These are phyloP conservation scores for Phytophthora citrophthora DNA, from an alignment of 352 stramenopile genomes.

Conservation along the genomic window DNA sequence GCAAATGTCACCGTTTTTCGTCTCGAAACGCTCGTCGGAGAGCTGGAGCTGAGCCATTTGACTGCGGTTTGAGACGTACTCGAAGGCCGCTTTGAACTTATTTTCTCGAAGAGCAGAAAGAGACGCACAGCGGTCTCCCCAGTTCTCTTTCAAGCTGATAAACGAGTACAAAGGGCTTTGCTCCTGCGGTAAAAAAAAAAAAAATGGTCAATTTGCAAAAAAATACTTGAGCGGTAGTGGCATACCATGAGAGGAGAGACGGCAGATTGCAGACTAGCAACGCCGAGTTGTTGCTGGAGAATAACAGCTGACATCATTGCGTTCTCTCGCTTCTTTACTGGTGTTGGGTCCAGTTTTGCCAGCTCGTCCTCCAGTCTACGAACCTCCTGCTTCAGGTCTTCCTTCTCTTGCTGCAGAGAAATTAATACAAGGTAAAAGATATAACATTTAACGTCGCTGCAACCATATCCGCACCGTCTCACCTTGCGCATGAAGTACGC, in stretches of 20 bases:
- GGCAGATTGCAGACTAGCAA: background rate
- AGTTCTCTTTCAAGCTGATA: slow-evolving; percentile 12
- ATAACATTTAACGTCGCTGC: background rate
- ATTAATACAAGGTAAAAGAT: background rate
- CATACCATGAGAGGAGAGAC: background rate
- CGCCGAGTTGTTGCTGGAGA: background rate
- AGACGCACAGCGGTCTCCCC: slow-evolving; percentile 10
- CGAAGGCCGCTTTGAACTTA: slow-evolving; percentile 24
- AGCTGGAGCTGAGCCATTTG: background rate
- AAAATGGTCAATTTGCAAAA: background rate
- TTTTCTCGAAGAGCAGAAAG: slow-evolving; percentile 4
- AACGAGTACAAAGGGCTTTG: slow-evolving; percentile 5
- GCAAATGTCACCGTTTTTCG: slow-evolving; percentile 10
- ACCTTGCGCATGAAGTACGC: too few relatives aligned
- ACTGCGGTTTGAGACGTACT: slow-evolving; percentile 8
- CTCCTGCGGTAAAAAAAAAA: background rate
- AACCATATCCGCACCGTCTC: too few relatives aligned
- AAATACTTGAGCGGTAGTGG: background rate
- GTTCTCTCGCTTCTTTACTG: background rate
- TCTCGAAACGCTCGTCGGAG: slow-evolving; percentile 14
- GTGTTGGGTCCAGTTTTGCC: background rate
- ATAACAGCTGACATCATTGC: background rate
- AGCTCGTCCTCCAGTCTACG: background rate
- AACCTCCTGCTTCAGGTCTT: background rate
- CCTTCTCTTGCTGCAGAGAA: background rate